Base-by-base conservation (phyloP, 331 rosid species). In the Malus hybrid region DNA sequence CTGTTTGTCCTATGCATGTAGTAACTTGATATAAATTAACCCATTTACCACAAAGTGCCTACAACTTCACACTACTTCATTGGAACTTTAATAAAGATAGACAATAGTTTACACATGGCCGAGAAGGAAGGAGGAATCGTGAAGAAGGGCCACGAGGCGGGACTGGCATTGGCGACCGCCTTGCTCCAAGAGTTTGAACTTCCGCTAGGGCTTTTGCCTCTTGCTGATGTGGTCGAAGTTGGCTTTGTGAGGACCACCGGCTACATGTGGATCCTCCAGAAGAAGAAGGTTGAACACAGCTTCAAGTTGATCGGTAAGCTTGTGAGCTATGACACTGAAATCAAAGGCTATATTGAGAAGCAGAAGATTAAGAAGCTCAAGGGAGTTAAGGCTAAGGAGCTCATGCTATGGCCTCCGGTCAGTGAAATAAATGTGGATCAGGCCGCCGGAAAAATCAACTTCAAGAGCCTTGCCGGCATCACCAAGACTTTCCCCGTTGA, bases 391-490 rank as follows among this genome's bases (percentile, higher is more conserved):
- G 98, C 97, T 3, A 93, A 91, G 79, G 98, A 93, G 81, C 90
- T 93, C 14, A 84, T 93, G 94, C 77, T 93, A 0, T 93, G 98
- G 98, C 97, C 98, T 0, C 98, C 98, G 0, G 96, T 93, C 75
- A 89, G 89, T 56, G 98, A 93, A 81, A 91, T 93, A 62, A 72
- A 63, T 4, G 83, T 76, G 5, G 90, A 86, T 6, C 75, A 75
- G 0, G 78, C 93, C 1, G 82, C 90, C 0, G 93, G 97, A 20
- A 91, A 93, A 79, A 86, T 93, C 44, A 88, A 91, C 44, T 93
- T 93, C 93, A 93, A 91, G 90, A 91, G 98, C 81, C 89, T 93
- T 16, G 98, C 96, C 7, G 98, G 97, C 6, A 87, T 93, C 82
- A 93, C 98, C 50, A 93, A 93, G 83, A 91, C 90, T 66, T 91